A percentile compares a stretch with the other conserved stretches of the same genome.
Evolutionary conservation across 352 stramenopile species (phyloP).

Genomic region (Globisporangium radiosum): DNA sequence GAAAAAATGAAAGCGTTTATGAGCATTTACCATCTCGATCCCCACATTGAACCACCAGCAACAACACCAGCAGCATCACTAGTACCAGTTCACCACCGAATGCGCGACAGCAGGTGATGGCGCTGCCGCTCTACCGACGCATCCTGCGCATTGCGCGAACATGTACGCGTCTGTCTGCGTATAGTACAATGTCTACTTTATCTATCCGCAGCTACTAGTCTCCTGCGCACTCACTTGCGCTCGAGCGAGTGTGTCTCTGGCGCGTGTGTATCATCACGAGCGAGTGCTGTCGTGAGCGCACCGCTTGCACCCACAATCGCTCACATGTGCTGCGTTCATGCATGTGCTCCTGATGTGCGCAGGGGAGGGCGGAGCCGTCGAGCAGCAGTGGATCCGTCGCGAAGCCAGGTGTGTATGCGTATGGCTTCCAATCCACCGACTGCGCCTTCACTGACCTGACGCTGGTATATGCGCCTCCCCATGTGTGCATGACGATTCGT

Average conservation of each 20-base stretch:
- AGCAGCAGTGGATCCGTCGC: no score
- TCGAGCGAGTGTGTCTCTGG: neutral
- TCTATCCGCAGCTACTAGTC: no score
- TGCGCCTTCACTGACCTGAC: no score
- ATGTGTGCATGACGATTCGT: no score
- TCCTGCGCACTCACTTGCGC: no score
- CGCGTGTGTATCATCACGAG: no score
- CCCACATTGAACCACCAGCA: neutral
- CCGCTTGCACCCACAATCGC: no score
- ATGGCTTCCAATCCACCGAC: neutral
- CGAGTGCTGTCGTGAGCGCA: no score
- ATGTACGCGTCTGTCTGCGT: constrained; percentile 33
- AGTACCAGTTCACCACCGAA: constrained; percentile 1
- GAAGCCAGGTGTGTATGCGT: constrained; percentile 42
- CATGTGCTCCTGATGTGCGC: constrained; percentile 8
- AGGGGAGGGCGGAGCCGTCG: constrained; percentile 58
- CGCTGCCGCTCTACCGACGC: constrained; percentile 63
- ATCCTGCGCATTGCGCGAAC: constrained; percentile 62
- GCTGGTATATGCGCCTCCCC: no score
- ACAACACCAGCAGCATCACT: no score
- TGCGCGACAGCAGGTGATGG: constrained; percentile 15
- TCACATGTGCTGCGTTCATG: neutral
- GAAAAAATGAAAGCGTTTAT: neutral
- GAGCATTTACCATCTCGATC: neutral
- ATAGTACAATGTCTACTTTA: neutral